These are phyloP conservation scores for Trichophyton rubrum DNA, from an alignment of 2,329 filamentous ascomycete genomes.

Conservation along the genomic window DNA sequence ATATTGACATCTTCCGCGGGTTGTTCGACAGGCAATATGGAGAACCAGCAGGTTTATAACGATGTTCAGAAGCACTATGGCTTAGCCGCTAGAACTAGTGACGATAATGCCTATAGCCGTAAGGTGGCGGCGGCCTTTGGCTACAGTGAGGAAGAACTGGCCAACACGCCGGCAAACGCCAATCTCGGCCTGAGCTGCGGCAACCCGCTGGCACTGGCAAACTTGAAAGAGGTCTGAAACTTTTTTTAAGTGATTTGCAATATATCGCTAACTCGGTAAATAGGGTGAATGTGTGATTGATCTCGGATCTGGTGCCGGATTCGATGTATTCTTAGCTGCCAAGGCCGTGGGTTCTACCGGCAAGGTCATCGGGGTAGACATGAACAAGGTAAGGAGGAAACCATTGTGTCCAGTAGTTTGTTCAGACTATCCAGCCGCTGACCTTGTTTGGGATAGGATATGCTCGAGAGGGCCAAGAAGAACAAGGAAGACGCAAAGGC, in stretches of 20 bases:
- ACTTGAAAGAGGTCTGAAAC: constrained; percentile 31
- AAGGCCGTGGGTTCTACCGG: constrained; percentile 39
- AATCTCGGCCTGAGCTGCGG: constrained; percentile 46
- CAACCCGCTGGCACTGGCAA: constrained; percentile 41
- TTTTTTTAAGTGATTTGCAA: background rate
- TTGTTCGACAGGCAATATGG: constrained; percentile 6
- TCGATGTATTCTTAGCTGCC: constrained; percentile 46
- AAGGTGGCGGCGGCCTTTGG: constrained; percentile 42
- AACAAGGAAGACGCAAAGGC: constrained; percentile 32
- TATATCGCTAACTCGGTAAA: background rate
- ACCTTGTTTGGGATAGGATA: constrained; percentile 33
- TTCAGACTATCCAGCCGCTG: background rate
- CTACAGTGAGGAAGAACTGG: constrained; percentile 39
- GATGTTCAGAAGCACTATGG: constrained; percentile 15
- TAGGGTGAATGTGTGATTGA: constrained; percentile 48
- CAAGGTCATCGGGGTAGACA: constrained; percentile 46
- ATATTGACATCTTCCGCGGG: too few species aligned
- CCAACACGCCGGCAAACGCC: constrained; percentile 34
- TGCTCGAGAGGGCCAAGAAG: constrained; percentile 40
- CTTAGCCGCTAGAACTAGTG: constrained; percentile 20
- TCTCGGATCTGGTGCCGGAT: constrained; percentile 45
- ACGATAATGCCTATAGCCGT: constrained; percentile 26
- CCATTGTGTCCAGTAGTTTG: too few species aligned
- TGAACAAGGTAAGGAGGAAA: constrained; percentile 40
- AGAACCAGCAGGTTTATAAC: constrained; percentile 12